These are phyloP conservation scores for Populus hybrid DNA, from an alignment of 441 rosid species.

Conservation along the genomic window DNA sequence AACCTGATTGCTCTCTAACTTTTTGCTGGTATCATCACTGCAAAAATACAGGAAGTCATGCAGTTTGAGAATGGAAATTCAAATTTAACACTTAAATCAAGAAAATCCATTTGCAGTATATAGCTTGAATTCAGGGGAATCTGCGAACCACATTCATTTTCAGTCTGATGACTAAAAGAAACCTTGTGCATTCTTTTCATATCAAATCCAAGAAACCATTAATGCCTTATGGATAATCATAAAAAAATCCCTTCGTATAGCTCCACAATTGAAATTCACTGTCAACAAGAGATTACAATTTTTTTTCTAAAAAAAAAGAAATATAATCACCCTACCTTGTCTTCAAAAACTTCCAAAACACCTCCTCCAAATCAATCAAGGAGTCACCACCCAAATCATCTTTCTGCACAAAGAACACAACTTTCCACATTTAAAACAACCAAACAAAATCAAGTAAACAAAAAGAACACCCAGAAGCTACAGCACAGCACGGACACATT, in stretches of 20 bases:
- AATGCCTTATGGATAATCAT: neutral
- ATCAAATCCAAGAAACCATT: neutral
- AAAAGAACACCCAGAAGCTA: neutral
- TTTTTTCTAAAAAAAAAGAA: too few species aligned
- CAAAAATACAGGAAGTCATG: conserved; percentile 19
- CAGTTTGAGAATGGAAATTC: neutral
- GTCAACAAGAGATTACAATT: neutral
- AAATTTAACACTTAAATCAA: neutral
- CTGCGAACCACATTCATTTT: neutral
- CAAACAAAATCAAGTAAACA: neutral
- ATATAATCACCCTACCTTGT: conserved; percentile 31
- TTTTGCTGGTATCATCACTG: conserved; percentile 30
- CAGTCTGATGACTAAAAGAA: neutral
- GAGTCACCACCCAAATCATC: conserved; percentile 31
- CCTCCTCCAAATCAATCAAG: conserved; percentile 53
- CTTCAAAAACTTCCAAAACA: conserved; percentile 51
- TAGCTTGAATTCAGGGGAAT: neutral
- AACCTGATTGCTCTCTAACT: conserved; percentile 20
- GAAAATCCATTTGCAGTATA: neutral
- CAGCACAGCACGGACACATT: neutral
- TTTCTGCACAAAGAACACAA: conserved; percentile 36
- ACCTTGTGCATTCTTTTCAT: neutral
- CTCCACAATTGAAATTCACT: neutral
- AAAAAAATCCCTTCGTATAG: neutral
- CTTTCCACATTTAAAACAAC: too few species aligned